Conservation (phyloP, 768 basidiomycete genomes). For the Lactarius quietus region DNA sequence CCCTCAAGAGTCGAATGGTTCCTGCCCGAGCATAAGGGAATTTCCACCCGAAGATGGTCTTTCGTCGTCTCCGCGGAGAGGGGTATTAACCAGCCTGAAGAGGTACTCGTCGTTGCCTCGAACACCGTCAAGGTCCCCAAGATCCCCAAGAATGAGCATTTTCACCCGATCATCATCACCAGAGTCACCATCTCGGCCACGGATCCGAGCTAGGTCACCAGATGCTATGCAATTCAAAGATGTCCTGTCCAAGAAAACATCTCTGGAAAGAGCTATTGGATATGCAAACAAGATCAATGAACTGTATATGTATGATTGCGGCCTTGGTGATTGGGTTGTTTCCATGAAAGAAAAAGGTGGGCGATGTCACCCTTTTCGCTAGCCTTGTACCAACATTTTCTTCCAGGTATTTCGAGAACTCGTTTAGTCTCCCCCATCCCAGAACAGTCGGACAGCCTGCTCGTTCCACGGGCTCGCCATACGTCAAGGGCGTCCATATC, state of each 20-base stretch:
- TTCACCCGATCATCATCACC: slow-evolving; percentile 26
- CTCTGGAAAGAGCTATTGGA: slow-evolving; percentile 63
- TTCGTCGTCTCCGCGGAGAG: slow-evolving; percentile 25
- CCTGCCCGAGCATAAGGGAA: slow-evolving; percentile 9
- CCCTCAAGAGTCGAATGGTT: background rate
- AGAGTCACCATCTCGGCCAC: slow-evolving; percentile 29
- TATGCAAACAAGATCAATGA: slow-evolving; percentile 87
- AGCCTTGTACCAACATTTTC: slow-evolving; percentile 1
- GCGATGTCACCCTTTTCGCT: slow-evolving; percentile 25
- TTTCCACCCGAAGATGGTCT: slow-evolving; percentile 11
- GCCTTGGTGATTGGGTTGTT: slow-evolving; percentile 71
- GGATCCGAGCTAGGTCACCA: slow-evolving; percentile 46
- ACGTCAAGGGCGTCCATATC: slow-evolving; percentile 67
- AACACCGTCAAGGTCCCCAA: slow-evolving; percentile 48
- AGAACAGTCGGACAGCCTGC: background rate
- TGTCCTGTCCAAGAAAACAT: slow-evolving; percentile 49
- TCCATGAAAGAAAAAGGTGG: slow-evolving; percentile 55
- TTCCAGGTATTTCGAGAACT: slow-evolving; percentile 20
- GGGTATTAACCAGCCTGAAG: slow-evolving; percentile 36
- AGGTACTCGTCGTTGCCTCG: slow-evolving; percentile 59
- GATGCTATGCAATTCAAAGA: slow-evolving; percentile 71
- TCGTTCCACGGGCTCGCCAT: slow-evolving; percentile 52
- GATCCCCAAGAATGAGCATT: slow-evolving; percentile 11
- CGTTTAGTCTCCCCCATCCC: slow-evolving; percentile 9
- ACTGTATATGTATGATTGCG: slow-evolving; percentile 68